Evolutionary conservation across 345 rosid genomes (phyloP).

Genomic region (Linum usitatissimum): DNA sequence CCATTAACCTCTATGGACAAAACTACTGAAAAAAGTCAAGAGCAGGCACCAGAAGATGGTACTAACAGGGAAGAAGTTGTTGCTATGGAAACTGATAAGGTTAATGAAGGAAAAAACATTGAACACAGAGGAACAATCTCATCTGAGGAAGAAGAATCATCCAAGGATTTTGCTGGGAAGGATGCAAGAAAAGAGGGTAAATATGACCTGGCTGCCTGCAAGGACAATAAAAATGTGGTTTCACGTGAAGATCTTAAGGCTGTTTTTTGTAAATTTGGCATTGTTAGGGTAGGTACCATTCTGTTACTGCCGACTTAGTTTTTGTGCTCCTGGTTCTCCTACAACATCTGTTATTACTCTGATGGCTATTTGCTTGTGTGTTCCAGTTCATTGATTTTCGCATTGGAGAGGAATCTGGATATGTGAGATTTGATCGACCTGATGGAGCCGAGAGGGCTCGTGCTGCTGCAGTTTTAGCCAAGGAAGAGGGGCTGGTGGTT

Average conservation of each 20-base stretch:
- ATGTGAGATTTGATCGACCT: slow-evolving; percentile 68
- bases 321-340: not conserved
- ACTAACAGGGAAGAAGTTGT: slow-evolving; percentile 5
- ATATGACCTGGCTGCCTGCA: slow-evolving; percentile 33
- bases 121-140: slow-evolving; percentile 23
- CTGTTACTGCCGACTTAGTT: not conserved
- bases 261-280: slow-evolving; percentile 58
- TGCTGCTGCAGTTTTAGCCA: slow-evolving; percentile 79
- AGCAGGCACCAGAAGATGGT: slow-evolving; percentile 9
- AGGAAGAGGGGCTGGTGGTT: slow-evolving; percentile 69
- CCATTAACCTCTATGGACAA: slow-evolving; percentile 6
- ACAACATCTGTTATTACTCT: slow-evolving; percentile 7
- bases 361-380: not conserved
- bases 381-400: slow-evolving; percentile 75
- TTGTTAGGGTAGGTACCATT: slow-evolving; percentile 64
- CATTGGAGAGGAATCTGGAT: slow-evolving; percentile 72
- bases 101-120: slow-evolving; percentile 22
- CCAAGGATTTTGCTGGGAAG: slow-evolving; percentile 31
- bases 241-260: slow-evolving; percentile 85
- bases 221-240: slow-evolving; percentile 54
- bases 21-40: slow-evolving; percentile 13
- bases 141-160: slow-evolving; percentile 30
- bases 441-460: slow-evolving; percentile 92
- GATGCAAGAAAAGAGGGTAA: slow-evolving; percentile 35
- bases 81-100: slow-evolving; percentile 12